Conservation (phyloP, 164 flowering plant genomes). For the Nelumbo lutea region DNA sequence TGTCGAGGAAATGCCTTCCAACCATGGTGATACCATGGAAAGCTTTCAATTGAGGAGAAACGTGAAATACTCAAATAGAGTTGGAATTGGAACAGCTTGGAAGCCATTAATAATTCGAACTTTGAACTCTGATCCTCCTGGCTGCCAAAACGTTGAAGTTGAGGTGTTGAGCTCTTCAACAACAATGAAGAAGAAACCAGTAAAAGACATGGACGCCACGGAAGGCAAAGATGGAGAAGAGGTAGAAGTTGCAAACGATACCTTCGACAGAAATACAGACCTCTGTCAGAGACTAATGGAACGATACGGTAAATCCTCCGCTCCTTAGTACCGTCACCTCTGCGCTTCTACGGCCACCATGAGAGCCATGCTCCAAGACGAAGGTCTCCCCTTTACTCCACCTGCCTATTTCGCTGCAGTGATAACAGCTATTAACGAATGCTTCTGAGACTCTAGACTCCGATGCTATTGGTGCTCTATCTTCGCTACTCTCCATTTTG, state of each 20-base stretch:
- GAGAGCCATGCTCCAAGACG: too few species aligned
- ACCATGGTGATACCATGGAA: not conserved
- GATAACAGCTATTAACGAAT: slow-evolving; percentile 41
- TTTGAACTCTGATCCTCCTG: not conserved
- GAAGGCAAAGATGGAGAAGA: slow-evolving; percentile 4
- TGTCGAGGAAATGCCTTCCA: slow-evolving; percentile 2
- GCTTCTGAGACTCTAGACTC: slow-evolving; percentile 29
- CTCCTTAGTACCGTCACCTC: slow-evolving; percentile 13
- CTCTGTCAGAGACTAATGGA: slow-evolving; percentile 58
- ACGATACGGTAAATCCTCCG: slow-evolving; percentile 74
- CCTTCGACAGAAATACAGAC: slow-evolving; percentile 33
- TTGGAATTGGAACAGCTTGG: not conserved
- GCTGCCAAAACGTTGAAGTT: not conserved
- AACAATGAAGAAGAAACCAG: slow-evolving; percentile 4
- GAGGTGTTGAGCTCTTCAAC: slow-evolving; percentile 1
- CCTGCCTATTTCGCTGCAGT: slow-evolving; percentile 78
- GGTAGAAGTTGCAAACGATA: not conserved
- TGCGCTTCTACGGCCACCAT: too few species aligned
- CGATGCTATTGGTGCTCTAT: slow-evolving; percentile 41
- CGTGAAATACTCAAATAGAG: not conserved
- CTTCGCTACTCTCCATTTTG: slow-evolving; percentile 54
- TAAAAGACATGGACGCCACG: slow-evolving; percentile 4
- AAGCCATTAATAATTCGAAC: not conserved
- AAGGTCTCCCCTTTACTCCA: not conserved
- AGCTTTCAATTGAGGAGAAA: not conserved